These are phyloP conservation scores for Lactifluus pinguis DNA, from an alignment of 768 basidiomycete genomes.

Conservation along the genomic window DNA sequence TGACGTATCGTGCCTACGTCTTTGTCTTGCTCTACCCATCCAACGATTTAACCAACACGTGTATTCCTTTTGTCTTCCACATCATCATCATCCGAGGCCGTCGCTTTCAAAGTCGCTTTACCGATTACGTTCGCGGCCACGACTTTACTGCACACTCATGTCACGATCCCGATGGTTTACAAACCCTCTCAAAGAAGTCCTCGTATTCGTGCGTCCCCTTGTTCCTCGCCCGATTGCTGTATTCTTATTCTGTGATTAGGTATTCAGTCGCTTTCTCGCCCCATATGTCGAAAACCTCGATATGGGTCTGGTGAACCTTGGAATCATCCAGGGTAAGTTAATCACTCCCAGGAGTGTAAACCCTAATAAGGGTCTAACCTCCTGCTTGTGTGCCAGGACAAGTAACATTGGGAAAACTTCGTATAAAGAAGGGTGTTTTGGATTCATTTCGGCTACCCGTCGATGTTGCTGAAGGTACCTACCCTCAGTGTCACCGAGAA, in stretches of 20 bases:
- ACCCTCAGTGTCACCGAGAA: background rate
- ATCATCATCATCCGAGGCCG: background rate
- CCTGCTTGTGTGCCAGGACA: constrained; percentile 41
- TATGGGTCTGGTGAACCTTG: constrained; percentile 89
- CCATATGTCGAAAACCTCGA: constrained; percentile 97
- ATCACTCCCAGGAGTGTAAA: background rate
- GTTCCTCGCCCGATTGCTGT: background rate
- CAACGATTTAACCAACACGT: background rate
- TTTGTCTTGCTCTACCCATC: background rate
- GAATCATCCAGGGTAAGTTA: constrained; percentile 71
- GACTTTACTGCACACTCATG: background rate
- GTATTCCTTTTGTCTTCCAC: background rate
- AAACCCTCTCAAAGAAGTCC: constrained; percentile 76
- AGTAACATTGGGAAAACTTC: constrained; percentile 68
- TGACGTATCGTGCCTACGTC: background rate
- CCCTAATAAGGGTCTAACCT: constrained; percentile 4
- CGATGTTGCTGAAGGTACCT: constrained; percentile 82
- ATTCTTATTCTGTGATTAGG: constrained; percentile 28
- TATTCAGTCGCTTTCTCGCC: constrained; percentile 86
- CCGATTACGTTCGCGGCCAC: background rate
- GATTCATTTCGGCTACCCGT: constrained; percentile 95
- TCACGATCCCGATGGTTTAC: constrained; percentile 52
- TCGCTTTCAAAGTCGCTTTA: background rate
- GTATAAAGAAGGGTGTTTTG: constrained; percentile 85
- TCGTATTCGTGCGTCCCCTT: constrained; percentile 55